These are phyloP conservation scores for Colletotrichum coccodes DNA, from an alignment of 2,329 filamentous ascomycete species.

Conservation along the genomic window DNA sequence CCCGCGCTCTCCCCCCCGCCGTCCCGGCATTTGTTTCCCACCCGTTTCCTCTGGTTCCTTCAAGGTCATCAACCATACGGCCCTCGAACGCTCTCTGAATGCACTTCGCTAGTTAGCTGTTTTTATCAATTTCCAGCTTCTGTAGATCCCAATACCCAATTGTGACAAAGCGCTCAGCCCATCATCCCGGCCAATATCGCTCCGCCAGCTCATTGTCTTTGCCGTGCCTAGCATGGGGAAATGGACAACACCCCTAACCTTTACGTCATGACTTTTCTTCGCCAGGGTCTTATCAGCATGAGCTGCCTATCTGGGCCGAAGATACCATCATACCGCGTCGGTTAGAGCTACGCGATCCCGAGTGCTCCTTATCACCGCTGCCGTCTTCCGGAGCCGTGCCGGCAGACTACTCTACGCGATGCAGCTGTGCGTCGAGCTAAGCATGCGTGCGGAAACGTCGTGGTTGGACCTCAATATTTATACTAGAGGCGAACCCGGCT, in stretches of 20 bases:
- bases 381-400: background rate
- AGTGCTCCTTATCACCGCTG: constrained; percentile 15
- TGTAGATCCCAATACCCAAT: background rate
- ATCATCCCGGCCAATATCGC: background rate
- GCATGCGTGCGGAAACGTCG: background rate
- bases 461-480: background rate
- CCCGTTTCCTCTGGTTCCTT: background rate
- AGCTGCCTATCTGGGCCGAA: constrained; percentile 25
- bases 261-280: constrained; percentile 27
- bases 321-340: background rate
- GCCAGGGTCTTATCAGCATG: constrained; percentile 9
- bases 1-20: background rate
- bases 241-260: background rate
- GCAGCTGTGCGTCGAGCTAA: constrained; percentile 9
- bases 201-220: background rate
- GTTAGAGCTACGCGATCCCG: background rate
- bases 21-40: background rate
- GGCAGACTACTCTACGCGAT: constrained; percentile 7
- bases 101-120: background rate
- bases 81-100: background rate
- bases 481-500: background rate
- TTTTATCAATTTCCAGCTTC: background rate
- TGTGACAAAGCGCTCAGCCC: background rate
- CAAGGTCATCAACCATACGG: background rate
- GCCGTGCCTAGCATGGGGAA: background rate